Evolutionary conservation across 208 protist genomes (phyloP), one percentile per base, ranked within the genome.

Genomic region (Leishmania major): DNA sequence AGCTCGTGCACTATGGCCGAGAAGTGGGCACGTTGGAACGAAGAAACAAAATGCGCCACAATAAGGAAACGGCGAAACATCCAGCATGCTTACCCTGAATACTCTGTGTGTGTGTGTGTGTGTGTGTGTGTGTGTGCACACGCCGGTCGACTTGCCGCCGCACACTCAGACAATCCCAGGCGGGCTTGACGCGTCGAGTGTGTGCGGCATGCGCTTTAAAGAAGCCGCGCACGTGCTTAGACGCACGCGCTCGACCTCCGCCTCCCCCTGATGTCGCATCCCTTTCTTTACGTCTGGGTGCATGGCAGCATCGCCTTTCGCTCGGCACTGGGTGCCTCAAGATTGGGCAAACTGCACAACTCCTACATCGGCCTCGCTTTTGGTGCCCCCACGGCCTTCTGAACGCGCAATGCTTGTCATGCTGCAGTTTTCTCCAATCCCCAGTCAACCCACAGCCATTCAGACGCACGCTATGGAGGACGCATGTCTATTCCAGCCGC

Each of bases 401-500:
- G 40, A 45, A 31, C 69, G 43, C 37, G 22, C 7, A 40, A n/a
- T 28, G 22, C 17, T 73, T 73, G 37, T 10, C n/a, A 15, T 51
- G 3, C 4, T n/a, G 31, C 43, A 73, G 19, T 73, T 1, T 11
- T 49, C 37, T 31, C 19, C 37, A n/a, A 37, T 69, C 66, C 66
- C 25, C 45, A 15, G 43, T 28, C 69, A 53, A 43, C 13, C 11
- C 60, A 37, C 8, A 53, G 28, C 43, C 69, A 66, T 45, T 60
- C 10, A 60, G 74, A 64, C 6, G 74, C 13, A 17, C 55, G n/a
- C 17, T 8, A 82, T 82, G 82, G 57, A 81, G 13, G 31, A 79
- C 3, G 72, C 77, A 37, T 82, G 79, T 43, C 62, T 78, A 31
- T 86, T 86, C 55, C 82, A 79, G 49, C 82, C 82, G 59, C 78